Conservation (phyloP, 2,329 filamentous ascomycete species). For the Pseudogymnoascus sp. region DNA sequence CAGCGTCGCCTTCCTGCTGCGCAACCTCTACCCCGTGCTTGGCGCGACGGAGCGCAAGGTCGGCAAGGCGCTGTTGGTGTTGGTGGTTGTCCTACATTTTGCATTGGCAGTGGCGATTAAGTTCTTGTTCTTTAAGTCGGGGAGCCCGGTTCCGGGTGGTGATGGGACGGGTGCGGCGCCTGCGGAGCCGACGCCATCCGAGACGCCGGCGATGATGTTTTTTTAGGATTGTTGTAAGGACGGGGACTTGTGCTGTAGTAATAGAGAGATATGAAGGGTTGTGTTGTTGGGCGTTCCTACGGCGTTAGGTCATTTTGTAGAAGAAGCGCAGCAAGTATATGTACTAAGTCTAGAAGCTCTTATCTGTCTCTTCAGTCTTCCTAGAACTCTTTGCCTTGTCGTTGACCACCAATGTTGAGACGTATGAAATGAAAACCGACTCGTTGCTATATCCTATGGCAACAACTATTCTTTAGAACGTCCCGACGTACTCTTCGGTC, state of each 20-base stretch:
- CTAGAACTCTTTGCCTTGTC: not conserved
- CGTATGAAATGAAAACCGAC: too few species aligned
- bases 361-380: not conserved
- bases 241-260: not conserved
- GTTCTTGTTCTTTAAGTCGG: slow-evolving; percentile 87
- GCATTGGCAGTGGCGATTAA: slow-evolving; percentile 92
- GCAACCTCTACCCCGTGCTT: slow-evolving; percentile 84
- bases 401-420: too few species aligned
- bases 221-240: not conserved
- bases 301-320: not conserved
- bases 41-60: slow-evolving; percentile 88
- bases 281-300: not conserved
- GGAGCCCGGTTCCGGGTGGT: slow-evolving; percentile 42
- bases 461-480: too few species aligned
- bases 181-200: not conserved
- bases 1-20: slow-evolving; percentile 73
- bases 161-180: not conserved
- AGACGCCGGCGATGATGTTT: slow-evolving; percentile 1
- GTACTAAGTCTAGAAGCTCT: not conserved
- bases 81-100: slow-evolving; percentile 77
- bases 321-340: not conserved
- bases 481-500: too few species aligned
- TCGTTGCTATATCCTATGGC: too few species aligned
- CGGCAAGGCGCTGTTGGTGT: slow-evolving; percentile 74
- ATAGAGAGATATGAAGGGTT: not conserved